Evolutionary conservation across 495 filamentous ascomycete species (phyloP), one percentile per base, ranked within the genome.

Genomic region (Podospora tetraspora): DNA sequence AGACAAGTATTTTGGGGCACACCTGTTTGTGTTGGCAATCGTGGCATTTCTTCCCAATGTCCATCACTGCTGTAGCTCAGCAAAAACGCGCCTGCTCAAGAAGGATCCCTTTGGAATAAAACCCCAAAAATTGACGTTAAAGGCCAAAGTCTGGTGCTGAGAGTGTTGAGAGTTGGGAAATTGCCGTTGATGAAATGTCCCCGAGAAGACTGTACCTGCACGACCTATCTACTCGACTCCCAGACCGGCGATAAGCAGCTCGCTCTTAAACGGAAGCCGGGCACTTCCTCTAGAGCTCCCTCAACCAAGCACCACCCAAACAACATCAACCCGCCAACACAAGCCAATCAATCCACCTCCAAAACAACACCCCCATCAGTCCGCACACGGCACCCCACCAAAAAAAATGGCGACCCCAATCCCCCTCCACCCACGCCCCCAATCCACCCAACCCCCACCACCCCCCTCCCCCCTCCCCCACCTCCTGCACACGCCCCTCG

Each of bases 401-500:
- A 37, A 37, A 37, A 37, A 11, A 69, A 74, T 74, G 72, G 25
- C 68, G 62, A 43, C 68, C n/a, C 10, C 61, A 59, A 70, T 67
- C n/a, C 60, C 63, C 30, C 71, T 68, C 66, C 71, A 71, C 57
- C 66, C 68, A 12, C 68, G 30, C 24, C 66, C 66, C n/a, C 59
- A 12, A 29, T 62, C 12, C 43, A 56, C 57, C 6, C 66, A 65
- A 32, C 12, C 34, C 12, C 34, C 12, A 11, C 24, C 58, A 61
- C 65, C 21, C 0, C 61, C 23, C 77, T 91, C 88, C 6, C 76
- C 92, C 1, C 87, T 97, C n/a, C 94, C 94, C 9, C 78, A 84
- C 3, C 82, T 97, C 69, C 87, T 97, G n/a, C 91, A 92, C 70
- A 97, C 93, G 4, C 94, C 94, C 27, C 78, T 84, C 5, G 89